These are phyloP conservation scores for Cinnamomum micranthum DNA, from an alignment of 164 flowering plant species.

Conservation along the genomic window DNA sequence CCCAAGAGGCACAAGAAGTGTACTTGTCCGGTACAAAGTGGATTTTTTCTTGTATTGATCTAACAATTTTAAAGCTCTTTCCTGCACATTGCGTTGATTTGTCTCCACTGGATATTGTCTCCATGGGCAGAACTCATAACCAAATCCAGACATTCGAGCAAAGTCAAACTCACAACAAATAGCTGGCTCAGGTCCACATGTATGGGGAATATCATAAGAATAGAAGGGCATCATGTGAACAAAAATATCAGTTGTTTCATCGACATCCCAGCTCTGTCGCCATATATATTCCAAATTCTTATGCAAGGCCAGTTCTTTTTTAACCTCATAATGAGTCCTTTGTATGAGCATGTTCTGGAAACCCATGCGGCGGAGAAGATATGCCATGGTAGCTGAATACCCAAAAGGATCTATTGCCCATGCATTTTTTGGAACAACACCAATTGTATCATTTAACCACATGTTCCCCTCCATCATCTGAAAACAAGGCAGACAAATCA, in stretches of 20 bases:
- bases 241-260: constrained; percentile 90
- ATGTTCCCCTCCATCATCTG: constrained; percentile 98
- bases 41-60: constrained; percentile 96
- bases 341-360: constrained; percentile 99
- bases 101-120: constrained; percentile 74
- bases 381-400: constrained; percentile 97
- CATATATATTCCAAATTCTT: constrained; percentile 88
- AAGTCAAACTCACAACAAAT: constrained; percentile 98
- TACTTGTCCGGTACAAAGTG: constrained; percentile 80
- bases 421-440: constrained; percentile 89
- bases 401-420: constrained; percentile 99
- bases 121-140: constrained; percentile 92
- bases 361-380: constrained; percentile 98
- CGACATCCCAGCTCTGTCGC: constrained; percentile 96
- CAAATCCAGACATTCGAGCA: constrained; percentile 70
- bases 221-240: constrained; percentile 99
- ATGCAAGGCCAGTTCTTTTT: constrained; percentile 80
- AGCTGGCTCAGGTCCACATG: constrained; percentile 99
- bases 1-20: constrained; percentile 94
- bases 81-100: constrained; percentile 68
- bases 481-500: constrained; percentile 9
- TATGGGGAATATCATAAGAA: constrained; percentile 96
- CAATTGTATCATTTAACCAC: constrained; percentile 93
- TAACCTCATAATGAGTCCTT: constrained; percentile 95
- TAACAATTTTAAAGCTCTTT: constrained; percentile 63